These are phyloP conservation scores for Vaccinium myrtillus DNA, from an alignment of 148 eudicot genomes.

Conservation along the genomic window DNA sequence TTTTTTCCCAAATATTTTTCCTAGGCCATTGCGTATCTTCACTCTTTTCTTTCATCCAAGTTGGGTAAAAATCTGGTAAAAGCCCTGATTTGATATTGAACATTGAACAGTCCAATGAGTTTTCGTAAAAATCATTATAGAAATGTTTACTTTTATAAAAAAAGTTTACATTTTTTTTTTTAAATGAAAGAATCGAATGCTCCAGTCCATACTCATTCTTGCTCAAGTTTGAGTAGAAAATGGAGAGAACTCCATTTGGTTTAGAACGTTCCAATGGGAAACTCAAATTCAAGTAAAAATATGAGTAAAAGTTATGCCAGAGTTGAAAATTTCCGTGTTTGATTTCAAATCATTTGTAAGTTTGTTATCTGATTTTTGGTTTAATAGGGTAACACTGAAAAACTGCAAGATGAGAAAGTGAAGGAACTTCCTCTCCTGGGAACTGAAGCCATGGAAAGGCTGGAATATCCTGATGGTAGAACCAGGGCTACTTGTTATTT, in stretches of 20 bases:
- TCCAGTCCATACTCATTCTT: neutral
- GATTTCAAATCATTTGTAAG: neutral
- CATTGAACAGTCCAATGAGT: neutral
- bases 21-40: neutral
- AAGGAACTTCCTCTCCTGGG: neutral
- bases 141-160: neutral
- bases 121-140: neutral
- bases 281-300: too few relatives aligned
- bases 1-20: neutral
- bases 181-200: neutral
- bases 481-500: neutral
- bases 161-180: too few relatives aligned
- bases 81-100: neutral
- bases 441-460: neutral
- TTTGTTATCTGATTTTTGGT: neutral
- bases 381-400: neutral
- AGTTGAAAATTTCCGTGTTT: neutral
- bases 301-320: neutral
- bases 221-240: neutral
- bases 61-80: neutral
- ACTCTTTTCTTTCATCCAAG: neutral
- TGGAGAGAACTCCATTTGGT: neutral
- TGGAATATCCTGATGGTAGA: neutral
- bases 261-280: too few relatives aligned
- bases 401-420: neutral